These are phyloP conservation scores for Cryphonectria radicalis DNA, from an alignment of 2,329 filamentous ascomycete genomes.

Conservation along the genomic window DNA sequence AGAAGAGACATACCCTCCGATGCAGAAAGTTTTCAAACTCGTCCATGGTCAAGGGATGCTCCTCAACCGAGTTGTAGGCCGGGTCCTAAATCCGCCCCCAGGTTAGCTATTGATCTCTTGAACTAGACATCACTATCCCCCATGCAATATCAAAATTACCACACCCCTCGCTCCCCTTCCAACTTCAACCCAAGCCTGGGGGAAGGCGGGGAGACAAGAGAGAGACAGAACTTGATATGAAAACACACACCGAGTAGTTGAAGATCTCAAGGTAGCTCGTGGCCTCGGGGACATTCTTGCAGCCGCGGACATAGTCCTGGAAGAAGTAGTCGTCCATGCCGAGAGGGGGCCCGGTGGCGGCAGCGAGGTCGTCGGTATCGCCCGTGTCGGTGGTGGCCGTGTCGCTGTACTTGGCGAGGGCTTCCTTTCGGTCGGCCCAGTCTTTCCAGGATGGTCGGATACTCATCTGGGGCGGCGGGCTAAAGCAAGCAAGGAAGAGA, in stretches of 20 bases:
- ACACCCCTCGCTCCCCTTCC: no score
- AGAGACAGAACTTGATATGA: not conserved
- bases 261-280: conserved; percentile 63
- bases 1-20: conserved; percentile 47
- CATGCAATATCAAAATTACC: no score
- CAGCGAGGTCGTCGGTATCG: not conserved
- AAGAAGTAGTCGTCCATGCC: conserved; percentile 66
- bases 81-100: conserved; percentile 51
- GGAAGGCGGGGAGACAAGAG: no score
- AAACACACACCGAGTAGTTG: conserved; percentile 58
- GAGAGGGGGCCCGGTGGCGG: not conserved
- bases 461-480: conserved; percentile 8
- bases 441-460: conserved; percentile 16
- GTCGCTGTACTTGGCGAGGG: conserved; percentile 3
- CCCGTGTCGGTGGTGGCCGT: conserved; percentile 8
- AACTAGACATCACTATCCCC: not conserved
- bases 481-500: not conserved
- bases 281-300: conserved; percentile 53
- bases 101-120: not conserved
- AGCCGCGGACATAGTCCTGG: conserved; percentile 50
- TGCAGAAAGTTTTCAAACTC: conserved; percentile 63
- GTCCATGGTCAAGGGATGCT: conserved; percentile 55
- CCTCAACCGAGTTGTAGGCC: conserved; percentile 53
- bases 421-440: conserved; percentile 8
- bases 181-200: no score